Percentiles rank a stretch among this genome's conserved stretches.
phyloP scores from a whole-genome alignment of 1,284 basidiomycete species.

The Ganoderma sp. region DNA sequence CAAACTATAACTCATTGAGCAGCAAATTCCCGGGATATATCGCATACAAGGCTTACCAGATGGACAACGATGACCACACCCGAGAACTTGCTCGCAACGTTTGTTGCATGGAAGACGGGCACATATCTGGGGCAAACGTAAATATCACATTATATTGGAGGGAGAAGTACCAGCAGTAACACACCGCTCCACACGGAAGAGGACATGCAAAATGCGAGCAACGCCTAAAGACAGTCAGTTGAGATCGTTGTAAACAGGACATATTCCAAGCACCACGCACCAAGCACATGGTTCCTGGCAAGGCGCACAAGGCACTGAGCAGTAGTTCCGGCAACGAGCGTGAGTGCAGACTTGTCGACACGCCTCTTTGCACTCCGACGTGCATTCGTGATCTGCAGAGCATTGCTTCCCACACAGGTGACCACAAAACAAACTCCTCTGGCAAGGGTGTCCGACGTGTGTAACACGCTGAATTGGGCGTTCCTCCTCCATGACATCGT shows the following conservation, averaged over 20 bases:
- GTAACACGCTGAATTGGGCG: slow-evolving; percentile 36
- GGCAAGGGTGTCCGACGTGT: slow-evolving; percentile 59
- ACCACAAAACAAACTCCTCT: slow-evolving; percentile 59
- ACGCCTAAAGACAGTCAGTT: slow-evolving; percentile 41
- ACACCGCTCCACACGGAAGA: slow-evolving; percentile 73
- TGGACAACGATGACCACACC: slow-evolving; percentile 71
- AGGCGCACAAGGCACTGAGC: slow-evolving; percentile 63
- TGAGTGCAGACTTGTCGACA: slow-evolving; percentile 68
- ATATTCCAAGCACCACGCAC: slow-evolving; percentile 15
- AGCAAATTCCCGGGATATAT: background rate
- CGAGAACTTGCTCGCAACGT: slow-evolving; percentile 53
- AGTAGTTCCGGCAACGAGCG: slow-evolving; percentile 52
- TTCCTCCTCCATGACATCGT: slow-evolving; percentile 9
- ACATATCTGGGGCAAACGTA: slow-evolving; percentile 55
- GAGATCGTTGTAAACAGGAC: background rate
- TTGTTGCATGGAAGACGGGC: slow-evolving; percentile 69
- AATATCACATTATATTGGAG: background rate
- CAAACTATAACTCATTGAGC: slow-evolving; percentile 53
- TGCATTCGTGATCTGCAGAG: slow-evolving; percentile 57
- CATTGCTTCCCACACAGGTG: slow-evolving; percentile 62
- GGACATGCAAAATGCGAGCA: slow-evolving; percentile 64
- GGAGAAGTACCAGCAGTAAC: slow-evolving; percentile 34
- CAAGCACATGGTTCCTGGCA: slow-evolving; percentile 69
- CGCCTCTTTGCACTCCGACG: slow-evolving; percentile 48
- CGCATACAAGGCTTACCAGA: slow-evolving; percentile 54